Conservation (phyloP, 306 rosid genomes). For the Cucurbita moschata region DNA sequence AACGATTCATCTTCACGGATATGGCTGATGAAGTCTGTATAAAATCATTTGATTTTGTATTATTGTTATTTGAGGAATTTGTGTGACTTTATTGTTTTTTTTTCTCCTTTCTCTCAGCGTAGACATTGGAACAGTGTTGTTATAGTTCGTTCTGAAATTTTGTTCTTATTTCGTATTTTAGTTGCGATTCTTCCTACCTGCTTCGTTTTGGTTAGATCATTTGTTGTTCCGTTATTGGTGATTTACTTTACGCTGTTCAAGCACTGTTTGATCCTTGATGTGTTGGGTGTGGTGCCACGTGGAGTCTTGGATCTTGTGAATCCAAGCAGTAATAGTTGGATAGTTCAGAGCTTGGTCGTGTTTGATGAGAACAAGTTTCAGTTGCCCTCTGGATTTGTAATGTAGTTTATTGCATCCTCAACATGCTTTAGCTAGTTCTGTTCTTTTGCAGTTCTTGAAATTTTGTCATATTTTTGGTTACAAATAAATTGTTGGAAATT, state of each 20-base stretch:
- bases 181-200: background rate
- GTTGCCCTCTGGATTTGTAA: background rate
- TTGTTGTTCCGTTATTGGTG: background rate
- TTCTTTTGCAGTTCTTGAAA: background rate
- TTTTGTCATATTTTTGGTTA: background rate
- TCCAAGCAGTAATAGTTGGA: background rate
- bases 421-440: background rate
- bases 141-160: background rate
- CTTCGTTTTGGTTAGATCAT: background rate
- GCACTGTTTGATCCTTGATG: background rate
- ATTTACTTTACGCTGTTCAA: background rate
- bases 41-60: background rate
- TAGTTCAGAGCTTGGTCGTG: background rate
- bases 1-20: background rate
- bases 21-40: background rate
- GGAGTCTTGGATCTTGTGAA: conserved; percentile 5
- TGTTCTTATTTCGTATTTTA: background rate
- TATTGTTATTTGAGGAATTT: background rate
- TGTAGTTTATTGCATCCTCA: background rate
- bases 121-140: background rate
- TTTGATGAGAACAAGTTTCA: background rate
- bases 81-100: background rate
- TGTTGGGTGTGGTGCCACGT: background rate
- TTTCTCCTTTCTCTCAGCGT: no score
- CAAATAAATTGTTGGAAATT: background rate